Base-by-base conservation (phyloP, 2,329 filamentous ascomycete genomes). In the Huntiella decipiens region DNA sequence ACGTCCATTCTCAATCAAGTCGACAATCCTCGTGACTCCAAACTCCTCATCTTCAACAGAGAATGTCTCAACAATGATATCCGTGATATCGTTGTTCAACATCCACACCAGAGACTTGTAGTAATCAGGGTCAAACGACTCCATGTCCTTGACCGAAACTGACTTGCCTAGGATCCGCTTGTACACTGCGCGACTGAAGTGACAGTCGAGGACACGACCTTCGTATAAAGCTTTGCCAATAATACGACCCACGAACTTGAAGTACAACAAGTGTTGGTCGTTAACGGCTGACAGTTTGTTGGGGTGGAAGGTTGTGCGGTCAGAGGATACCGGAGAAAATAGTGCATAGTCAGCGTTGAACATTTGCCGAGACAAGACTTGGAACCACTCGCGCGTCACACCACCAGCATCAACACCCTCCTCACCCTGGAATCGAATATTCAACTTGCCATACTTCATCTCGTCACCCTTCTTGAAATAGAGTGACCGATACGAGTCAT, bases 51-150 rank as follows among this genome's bases (percentile, higher is more conserved):
- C 82, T 58, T 95, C 87, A 22, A 93, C 77, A 8, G 87, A 91
- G 60, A 98, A 96, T 1, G 84, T 93, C 64, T 98, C 88, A 2
- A 84, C 91, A 55, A 96, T 91, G 56, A 96, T 86, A 57, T 96
- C 91, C 4, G 87, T 94, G 55, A 98, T 98, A 58, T 98, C 88
- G 56, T 98, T 96, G 59, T 94, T 84, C 48, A 96, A 70, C 78
- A 98, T 96, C 92, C 92, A 98, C 50, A 91, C 77, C 16, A 98
- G 72, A 11, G 88, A 96, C 62, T 96, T 98, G 74, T 96, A 95
- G 66, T 98, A 98, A 56, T 98, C 88, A 3, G 93, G 79, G 60
- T 98, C 91, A 51, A 98, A 82, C 16, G 87, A 95, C 62, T 98
- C 91, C 86, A 98, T 96, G 57, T 98, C 91, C 66, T 98, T 98